Evolutionary conservation across 495 filamentous ascomycete species (phyloP).

Genomic region (Xylaria scruposa): DNA sequence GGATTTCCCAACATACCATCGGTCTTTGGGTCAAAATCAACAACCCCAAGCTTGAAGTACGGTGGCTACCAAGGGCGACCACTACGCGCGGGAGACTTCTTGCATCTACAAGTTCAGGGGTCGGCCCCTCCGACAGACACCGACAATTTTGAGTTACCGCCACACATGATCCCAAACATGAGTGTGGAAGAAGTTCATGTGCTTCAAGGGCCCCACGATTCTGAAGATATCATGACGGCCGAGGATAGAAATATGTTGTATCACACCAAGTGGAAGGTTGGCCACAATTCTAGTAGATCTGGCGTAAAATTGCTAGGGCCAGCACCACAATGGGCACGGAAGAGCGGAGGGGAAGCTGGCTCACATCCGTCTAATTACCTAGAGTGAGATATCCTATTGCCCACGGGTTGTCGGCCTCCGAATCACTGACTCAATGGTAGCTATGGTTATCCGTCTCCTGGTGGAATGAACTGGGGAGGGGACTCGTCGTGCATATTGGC

Average conservation of each 20-base stretch:
- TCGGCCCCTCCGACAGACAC: background rate
- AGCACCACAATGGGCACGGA: conserved; percentile 60
- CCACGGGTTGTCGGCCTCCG: background rate
- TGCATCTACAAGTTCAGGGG: conserved; percentile 39
- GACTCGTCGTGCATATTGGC: conserved; percentile 66
- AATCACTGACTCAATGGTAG: background rate
- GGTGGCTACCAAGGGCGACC: conserved; percentile 66
- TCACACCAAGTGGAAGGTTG: conserved; percentile 60
- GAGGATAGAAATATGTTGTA: conserved; percentile 64
- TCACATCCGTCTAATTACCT: conserved; percentile 65
- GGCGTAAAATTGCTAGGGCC: conserved; percentile 65
- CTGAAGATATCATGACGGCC: conserved; percentile 51
- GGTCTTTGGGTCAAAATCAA: conserved; percentile 66
- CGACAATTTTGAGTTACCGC: conserved; percentile 28
- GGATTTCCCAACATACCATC: conserved; percentile 62
- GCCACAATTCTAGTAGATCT: conserved; percentile 64
- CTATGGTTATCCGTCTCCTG: conserved; percentile 58
- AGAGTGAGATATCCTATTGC: conserved; percentile 46
- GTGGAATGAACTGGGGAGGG: conserved; percentile 64
- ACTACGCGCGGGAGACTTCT: conserved; percentile 60
- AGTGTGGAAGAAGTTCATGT: conserved; percentile 55
- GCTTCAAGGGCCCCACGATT: conserved; percentile 64
- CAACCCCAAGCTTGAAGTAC: conserved; percentile 59
- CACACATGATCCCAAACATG: conserved; percentile 31
- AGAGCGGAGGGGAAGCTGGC: conserved; percentile 66